Evolutionary conservation across 352 stramenopile species (phyloP).

Genomic region (Blastocystis sp.): DNA sequence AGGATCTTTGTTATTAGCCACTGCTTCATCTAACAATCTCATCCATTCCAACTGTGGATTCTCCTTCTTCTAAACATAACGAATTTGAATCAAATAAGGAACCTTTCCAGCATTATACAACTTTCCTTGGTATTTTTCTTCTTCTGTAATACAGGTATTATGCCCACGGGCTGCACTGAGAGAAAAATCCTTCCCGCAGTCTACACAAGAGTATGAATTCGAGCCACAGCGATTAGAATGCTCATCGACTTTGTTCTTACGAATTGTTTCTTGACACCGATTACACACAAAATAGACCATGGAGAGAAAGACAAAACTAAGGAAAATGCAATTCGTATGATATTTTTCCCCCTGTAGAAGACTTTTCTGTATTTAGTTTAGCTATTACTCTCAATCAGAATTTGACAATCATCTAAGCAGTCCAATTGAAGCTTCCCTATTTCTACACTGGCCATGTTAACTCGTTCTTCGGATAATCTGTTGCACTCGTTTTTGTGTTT

Average conservation of each 20-base stretch:
- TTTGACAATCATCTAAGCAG: too few relatives aligned
- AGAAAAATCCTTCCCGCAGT: conserved; percentile 56
- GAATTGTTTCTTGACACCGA: conserved; percentile 51
- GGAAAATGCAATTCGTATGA: too few relatives aligned
- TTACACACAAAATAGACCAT: conserved; percentile 62
- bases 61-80: conserved; percentile 45
- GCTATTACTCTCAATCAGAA: too few relatives aligned
- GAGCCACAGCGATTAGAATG: conserved; percentile 55
- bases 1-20: conserved; percentile 28
- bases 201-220: conserved; percentile 59
- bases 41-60: conserved; percentile 60
- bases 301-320: background rate
- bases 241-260: conserved; percentile 57
- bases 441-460: background rate
- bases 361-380: too few relatives aligned
- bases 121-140: conserved; percentile 61
- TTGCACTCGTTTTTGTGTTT: background rate
- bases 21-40: conserved; percentile 41
- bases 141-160: conserved; percentile 59
- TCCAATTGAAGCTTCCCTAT: too few relatives aligned
- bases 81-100: background rate
- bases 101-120: conserved; percentile 48
- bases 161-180: background rate
- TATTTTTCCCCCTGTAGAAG: too few relatives aligned
- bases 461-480: background rate